Evolutionary conservation across 106 monocot genomes (phyloP).

Genomic region (Dendrobium chrysotoxum): DNA sequence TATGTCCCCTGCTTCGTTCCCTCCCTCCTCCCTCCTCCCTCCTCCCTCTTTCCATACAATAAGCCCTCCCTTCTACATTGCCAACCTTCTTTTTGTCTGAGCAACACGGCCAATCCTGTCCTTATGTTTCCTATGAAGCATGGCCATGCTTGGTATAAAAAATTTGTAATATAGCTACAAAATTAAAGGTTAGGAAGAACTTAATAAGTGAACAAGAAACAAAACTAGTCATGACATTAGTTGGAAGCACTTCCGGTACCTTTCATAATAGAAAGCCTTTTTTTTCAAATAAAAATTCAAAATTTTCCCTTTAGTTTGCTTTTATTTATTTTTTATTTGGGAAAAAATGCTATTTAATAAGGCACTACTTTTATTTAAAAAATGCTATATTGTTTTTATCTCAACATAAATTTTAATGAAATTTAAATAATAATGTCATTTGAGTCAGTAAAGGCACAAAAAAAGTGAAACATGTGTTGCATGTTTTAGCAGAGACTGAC

Average conservation of each 20-base stretch:
- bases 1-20: too few species aligned
- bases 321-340: background rate
- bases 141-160: too few species aligned
- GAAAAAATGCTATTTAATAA: background rate
- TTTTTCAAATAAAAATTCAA: background rate
- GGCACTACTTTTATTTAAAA: background rate
- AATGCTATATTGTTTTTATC: background rate
- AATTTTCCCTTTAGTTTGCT: background rate
- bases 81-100: too few species aligned
- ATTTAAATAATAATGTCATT: background rate
- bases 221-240: background rate
- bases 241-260: background rate
- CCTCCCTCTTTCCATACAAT: too few species aligned
- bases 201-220: background rate
- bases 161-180: too few species aligned
- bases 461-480: background rate
- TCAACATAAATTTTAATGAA: background rate
- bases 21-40: too few species aligned
- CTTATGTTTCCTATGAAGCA: too few species aligned
- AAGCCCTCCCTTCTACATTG: too few species aligned
- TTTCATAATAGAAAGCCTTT: background rate
- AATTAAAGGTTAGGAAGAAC: too few species aligned
- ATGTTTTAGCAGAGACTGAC: background rate
- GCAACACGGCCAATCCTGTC: too few species aligned
- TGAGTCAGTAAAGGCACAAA: background rate